phyloP scores from a whole-genome alignment of 768 basidiomycete genomes.

The Leccinum fibrillosum region DNA sequence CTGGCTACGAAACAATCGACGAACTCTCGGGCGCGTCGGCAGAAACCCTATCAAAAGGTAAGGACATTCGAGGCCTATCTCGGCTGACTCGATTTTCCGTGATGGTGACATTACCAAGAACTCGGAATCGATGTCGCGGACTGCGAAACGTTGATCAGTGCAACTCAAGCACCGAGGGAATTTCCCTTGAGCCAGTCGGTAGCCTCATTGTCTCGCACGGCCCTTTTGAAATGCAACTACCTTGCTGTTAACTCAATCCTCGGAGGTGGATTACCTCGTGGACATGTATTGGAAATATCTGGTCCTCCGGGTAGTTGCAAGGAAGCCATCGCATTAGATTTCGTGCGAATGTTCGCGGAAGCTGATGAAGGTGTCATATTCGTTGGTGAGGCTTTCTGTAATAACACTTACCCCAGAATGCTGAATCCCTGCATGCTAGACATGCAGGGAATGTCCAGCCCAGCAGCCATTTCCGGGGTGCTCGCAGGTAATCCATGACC shows the following conservation, averaged over 20 bases:
- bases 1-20: conserved; percentile 56
- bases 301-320: conserved; percentile 75
- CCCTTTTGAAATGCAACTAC: conserved; percentile 31
- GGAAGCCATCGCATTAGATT: conserved; percentile 49
- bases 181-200: conserved; percentile 54
- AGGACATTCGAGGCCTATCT: conserved; percentile 1
- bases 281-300: conserved; percentile 68
- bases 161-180: conserved; percentile 33
- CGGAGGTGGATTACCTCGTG: conserved; percentile 58
- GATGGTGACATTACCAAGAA: conserved; percentile 35
- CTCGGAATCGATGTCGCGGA: conserved; percentile 45
- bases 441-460: conserved; percentile 47
- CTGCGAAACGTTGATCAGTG: conserved; percentile 45
- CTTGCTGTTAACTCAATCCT: conserved; percentile 55
- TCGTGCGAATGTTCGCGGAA: conserved; percentile 47
- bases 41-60: conserved; percentile 52
- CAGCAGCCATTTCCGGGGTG: conserved; percentile 33
- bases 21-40: conserved; percentile 46
- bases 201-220: conserved; percentile 36
- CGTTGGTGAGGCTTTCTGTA: conserved; percentile 45
- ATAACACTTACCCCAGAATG: background rate
- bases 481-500: conserved; percentile 21
- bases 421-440: conserved; percentile 30
- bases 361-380: conserved; percentile 55
- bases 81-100: background rate